Evolutionary conservation across 805 yeast species (phyloP).

Genomic region (Ogataea zsoltii): DNA sequence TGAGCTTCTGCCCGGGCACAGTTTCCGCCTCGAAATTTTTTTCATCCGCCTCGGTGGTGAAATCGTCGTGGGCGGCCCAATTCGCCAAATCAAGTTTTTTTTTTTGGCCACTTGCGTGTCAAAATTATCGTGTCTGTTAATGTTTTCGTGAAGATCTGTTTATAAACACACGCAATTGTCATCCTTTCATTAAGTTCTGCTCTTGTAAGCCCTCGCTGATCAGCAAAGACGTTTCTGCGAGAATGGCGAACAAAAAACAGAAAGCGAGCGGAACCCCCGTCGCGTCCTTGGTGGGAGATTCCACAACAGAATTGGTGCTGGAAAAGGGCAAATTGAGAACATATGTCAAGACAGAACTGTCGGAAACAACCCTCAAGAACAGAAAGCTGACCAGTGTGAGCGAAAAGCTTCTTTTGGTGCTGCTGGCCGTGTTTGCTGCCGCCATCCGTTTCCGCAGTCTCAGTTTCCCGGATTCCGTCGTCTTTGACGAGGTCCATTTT

Average conservation of each 20-base stretch:
- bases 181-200: neutral
- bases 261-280: neutral
- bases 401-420: conserved; percentile 43
- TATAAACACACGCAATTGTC: neutral
- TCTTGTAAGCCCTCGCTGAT: neutral
- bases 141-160: no score
- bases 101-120: conserved; percentile 2
- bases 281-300: conserved; percentile 10
- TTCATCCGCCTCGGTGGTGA: neutral
- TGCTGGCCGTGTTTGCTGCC: conserved; percentile 47
- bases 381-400: conserved; percentile 40
- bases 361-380: conserved; percentile 38
- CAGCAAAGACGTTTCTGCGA: neutral
- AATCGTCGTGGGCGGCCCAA: neutral
- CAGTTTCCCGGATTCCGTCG: conserved; percentile 77
- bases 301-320: conserved; percentile 45
- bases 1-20: no score
- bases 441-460: conserved; percentile 63
- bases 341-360: conserved; percentile 54
- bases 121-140: neutral
- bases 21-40: neutral
- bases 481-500: conserved; percentile 96
- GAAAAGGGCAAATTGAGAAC: conserved; percentile 55
- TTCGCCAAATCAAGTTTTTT: neutral
- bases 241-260: conserved; percentile 4